A percentile compares a stretch with the other conserved stretches of the same genome.
phyloP scores from a whole-genome alignment of 2,329 filamentous ascomycete genomes.

The Fusarium pseudoanthophilum region DNA sequence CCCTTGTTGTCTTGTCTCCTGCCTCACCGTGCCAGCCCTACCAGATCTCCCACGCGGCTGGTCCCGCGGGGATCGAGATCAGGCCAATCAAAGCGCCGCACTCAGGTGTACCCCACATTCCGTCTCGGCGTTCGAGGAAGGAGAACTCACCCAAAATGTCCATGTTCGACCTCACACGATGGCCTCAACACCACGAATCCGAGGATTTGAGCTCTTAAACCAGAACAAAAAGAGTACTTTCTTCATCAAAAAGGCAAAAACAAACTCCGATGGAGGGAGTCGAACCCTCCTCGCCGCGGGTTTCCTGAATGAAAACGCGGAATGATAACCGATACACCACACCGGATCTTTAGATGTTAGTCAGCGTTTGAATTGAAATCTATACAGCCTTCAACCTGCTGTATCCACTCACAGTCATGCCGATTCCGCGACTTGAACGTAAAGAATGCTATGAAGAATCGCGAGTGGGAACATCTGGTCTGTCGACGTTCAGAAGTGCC shows the following conservation, averaged over 20 bases:
- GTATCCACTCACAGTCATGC: background rate
- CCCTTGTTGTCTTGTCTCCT: background rate
- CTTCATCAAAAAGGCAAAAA: too few species aligned
- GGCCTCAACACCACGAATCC: background rate
- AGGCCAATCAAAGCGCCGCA: background rate
- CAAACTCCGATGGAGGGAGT: too few species aligned
- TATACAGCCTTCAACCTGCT: background rate
- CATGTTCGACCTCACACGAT: background rate
- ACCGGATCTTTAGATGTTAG: conserved; percentile 13
- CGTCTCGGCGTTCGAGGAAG: background rate
- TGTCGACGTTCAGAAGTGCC: too few species aligned
- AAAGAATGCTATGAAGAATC: too few species aligned
- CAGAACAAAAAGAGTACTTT: too few species aligned
- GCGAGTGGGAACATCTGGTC: rapidly evolving
- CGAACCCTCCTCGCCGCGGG: conserved; percentile 29
- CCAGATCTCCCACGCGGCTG: background rate
- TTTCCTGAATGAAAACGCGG: conserved; percentile 33
- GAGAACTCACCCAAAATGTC: background rate
- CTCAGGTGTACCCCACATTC: rapidly evolving
- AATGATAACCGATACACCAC: conserved; percentile 33
- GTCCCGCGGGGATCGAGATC: background rate
- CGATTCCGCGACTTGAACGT: background rate
- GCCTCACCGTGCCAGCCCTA: background rate
- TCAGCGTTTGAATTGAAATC: rapidly evolving
- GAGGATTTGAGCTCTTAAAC: background rate